Base-by-base conservation (phyloP, 2,329 filamentous ascomycete species). In the Diaporthe helianthi region DNA sequence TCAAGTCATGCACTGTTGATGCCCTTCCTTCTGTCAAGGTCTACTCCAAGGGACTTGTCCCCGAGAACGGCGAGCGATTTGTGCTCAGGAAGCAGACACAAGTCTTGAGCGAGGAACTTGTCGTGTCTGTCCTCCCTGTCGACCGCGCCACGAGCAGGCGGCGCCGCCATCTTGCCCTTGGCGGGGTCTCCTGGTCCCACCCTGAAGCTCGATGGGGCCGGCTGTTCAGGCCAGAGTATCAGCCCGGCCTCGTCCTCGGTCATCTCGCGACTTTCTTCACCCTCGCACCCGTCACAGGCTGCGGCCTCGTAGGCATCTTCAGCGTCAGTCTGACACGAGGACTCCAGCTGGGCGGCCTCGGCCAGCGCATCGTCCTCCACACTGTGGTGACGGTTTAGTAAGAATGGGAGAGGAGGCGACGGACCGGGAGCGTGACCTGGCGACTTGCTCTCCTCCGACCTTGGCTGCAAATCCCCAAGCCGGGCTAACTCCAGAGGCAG, bases 161-260 rank as follows among this genome's bases (percentile, higher is more conserved):
- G 36, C 26, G 24, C 41, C 13, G 41, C 33, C 46, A 44, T 38
- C 47, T 44, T 51, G 4, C 49, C 36, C 8, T 24, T n/a, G 19
- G 63, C 12, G n/a, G 31, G 15, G 47, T 24, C n/a, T 22, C 17
- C 41, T 24, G 26, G 7, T 9, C 13, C 46, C 9, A 3, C 9
- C 26, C 22, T 53, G 38, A 17, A 2, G n/a, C 12, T 38, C 31
- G 38, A 26, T 7, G 15, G 24, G 29, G 55, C 19, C 44, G 63
- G 47, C 44, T 58, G 26, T 13, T 80, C 78, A 1, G 80, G 79
- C 81, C 81, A 82, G 1, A 83, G 72, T 22, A 83, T 82, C 41
- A 76, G 75, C 2, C 74, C 74, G 2, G 80, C 81, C 63, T 82
- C 80, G 46, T 82, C 80, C 2, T 79, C 78, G 4, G 81, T 82